Evolutionary conservation across 2,329 filamentous ascomycete species (phyloP).

Genomic region (Conoideocrella luteorostrata): DNA sequence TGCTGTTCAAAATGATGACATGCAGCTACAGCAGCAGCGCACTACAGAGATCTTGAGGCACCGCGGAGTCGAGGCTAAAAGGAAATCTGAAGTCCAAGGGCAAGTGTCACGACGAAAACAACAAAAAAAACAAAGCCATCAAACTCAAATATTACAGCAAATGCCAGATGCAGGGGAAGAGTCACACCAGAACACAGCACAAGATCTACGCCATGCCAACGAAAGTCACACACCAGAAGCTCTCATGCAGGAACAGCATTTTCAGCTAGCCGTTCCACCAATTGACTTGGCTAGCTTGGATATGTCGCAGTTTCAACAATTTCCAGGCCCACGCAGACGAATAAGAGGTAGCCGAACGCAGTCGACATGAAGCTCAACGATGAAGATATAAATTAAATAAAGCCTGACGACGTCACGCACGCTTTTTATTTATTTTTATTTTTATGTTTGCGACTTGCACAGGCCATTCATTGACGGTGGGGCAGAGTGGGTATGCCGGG

Average conservation of each 20-base stretch:
- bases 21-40: conserved; percentile 32
- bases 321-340: conserved; percentile 22
- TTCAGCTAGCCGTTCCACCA: conserved; percentile 20
- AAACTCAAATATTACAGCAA: conserved; percentile 9
- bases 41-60: conserved; percentile 33
- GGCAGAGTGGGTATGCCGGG: too few relatives aligned
- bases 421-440: too few relatives aligned
- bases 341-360: conserved; percentile 20
- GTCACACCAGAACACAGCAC: conserved; percentile 6
- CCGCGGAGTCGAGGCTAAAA: conserved; percentile 29
- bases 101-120: conserved; percentile 19
- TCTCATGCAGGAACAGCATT: conserved; percentile 21
- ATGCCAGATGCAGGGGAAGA: too few relatives aligned
- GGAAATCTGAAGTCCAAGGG: conserved; percentile 20
- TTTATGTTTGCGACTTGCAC: too few relatives aligned
- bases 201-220: conserved; percentile 8
- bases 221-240: conserved; percentile 12
- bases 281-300: not conserved
- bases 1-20: conserved; percentile 37
- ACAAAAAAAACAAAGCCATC: conserved; percentile 6
- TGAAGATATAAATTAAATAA: too few relatives aligned
- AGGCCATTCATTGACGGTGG: too few relatives aligned
- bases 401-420: too few relatives aligned
- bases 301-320: conserved; percentile 21
- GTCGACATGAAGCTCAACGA: not conserved